phyloP scores from a whole-genome alignment of 2,329 filamentous ascomycete genomes.

The Lasiodiplodia theobromae region DNA sequence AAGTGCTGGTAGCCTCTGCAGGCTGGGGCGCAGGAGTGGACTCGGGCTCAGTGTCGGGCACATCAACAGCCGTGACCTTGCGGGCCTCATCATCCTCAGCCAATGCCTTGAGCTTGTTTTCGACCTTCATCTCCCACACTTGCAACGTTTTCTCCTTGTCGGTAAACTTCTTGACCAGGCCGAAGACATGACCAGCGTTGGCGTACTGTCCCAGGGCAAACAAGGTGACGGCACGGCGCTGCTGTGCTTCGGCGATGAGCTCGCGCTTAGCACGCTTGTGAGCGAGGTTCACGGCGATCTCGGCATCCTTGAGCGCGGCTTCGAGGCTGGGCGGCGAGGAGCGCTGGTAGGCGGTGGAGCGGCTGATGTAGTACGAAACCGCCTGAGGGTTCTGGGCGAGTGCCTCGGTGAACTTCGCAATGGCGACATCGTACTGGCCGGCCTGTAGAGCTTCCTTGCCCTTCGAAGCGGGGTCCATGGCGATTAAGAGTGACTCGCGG shows the following conservation, averaged over 20 bases:
- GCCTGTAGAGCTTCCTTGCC: slow-evolving; percentile 65
- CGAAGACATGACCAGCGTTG: slow-evolving; percentile 76
- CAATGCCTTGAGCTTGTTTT: slow-evolving; percentile 58
- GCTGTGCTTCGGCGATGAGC: slow-evolving; percentile 80
- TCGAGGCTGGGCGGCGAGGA: slow-evolving; percentile 58
- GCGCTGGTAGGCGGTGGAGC: slow-evolving; percentile 79
- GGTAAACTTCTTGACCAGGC: slow-evolving; percentile 61
- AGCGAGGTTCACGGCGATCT: slow-evolving; percentile 65
- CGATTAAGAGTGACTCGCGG: neutral
- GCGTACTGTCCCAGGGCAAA: slow-evolving; percentile 74
- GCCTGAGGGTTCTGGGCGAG: slow-evolving; percentile 70
- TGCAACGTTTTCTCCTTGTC: slow-evolving; percentile 60
- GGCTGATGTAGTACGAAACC: slow-evolving; percentile 80
- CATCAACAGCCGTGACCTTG: slow-evolving; percentile 52
- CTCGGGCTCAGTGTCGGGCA: slow-evolving; percentile 57
- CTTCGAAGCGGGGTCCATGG: slow-evolving; percentile 64
- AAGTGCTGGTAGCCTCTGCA: slow-evolving; percentile 37
- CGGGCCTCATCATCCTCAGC: slow-evolving; percentile 57
- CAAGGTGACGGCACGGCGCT: slow-evolving; percentile 78
- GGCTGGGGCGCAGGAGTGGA: slow-evolving; percentile 40
- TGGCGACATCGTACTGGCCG: slow-evolving; percentile 71
- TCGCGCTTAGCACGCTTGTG: slow-evolving; percentile 77
- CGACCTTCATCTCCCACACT: slow-evolving; percentile 67
- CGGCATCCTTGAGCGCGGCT: slow-evolving; percentile 55
- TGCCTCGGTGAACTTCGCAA: slow-evolving; percentile 70